Conservation (phyloP, 2,329 filamentous ascomycete species). For the Xylaria sp. region DNA sequence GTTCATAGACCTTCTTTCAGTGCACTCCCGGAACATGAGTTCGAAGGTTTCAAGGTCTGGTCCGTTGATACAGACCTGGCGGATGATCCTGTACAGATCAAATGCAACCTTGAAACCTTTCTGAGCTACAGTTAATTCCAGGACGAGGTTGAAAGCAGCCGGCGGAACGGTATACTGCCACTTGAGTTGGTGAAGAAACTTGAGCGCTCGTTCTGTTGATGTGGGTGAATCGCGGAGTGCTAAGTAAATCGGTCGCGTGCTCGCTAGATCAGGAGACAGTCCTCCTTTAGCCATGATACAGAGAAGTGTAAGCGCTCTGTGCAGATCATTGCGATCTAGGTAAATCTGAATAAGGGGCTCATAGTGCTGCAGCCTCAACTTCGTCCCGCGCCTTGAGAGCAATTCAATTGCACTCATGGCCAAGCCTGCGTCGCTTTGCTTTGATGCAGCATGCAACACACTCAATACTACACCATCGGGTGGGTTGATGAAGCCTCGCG, state of each 20-base stretch:
- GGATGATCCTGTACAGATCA: constrained; percentile 36
- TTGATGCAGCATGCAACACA: constrained; percentile 66
- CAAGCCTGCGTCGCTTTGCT: constrained; percentile 60
- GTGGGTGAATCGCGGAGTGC: constrained; percentile 45
- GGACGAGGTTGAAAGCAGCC: constrained; percentile 38
- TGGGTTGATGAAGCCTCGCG: constrained; percentile 52
- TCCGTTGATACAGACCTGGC: constrained; percentile 32
- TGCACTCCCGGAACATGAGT: constrained; percentile 32
- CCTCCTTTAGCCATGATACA: constrained; percentile 67
- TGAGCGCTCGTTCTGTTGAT: constrained; percentile 48
- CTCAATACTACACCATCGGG: constrained; percentile 61
- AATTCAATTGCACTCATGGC: constrained; percentile 66
- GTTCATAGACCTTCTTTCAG: constrained; percentile 26
- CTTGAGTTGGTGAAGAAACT: constrained; percentile 51
- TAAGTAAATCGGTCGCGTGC: constrained; percentile 58
- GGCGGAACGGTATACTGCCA: constrained; percentile 33
- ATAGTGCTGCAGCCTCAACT: constrained; percentile 65
- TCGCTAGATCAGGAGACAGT: constrained; percentile 50
- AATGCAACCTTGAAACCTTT: constrained; percentile 29
- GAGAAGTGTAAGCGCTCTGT: constrained; percentile 62
- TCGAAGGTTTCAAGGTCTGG: constrained; percentile 36
- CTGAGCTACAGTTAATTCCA: constrained; percentile 33
- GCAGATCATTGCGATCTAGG: constrained; percentile 52
- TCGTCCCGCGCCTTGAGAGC: constrained; percentile 52
- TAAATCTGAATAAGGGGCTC: constrained; percentile 73